phyloP scores from a whole-genome alignment of 139 green algal genomes.

The Micractinium sp. region DNA sequence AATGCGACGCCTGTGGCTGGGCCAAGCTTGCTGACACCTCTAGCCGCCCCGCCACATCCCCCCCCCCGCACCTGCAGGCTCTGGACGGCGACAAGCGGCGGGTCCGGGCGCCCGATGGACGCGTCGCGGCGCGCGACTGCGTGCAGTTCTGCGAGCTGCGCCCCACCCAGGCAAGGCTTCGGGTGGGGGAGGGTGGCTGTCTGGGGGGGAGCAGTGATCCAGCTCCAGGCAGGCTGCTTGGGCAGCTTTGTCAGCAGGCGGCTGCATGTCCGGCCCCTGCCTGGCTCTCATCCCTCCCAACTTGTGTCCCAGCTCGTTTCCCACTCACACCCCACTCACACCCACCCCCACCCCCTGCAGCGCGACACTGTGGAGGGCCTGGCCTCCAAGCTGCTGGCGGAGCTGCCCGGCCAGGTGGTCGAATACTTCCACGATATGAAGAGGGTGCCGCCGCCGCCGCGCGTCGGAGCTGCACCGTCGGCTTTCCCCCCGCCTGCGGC shows the following conservation, averaged over 20 bases:
- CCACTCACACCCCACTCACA: background rate
- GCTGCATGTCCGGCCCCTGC: too few relatives aligned
- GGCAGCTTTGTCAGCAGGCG: too few relatives aligned
- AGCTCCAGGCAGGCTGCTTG: too few relatives aligned
- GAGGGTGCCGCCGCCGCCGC: background rate
- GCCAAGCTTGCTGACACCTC: background rate
- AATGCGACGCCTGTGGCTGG: too few relatives aligned
- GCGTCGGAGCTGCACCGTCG: background rate
- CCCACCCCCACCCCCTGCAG: constrained; percentile 16
- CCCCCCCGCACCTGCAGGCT: constrained; percentile 1
- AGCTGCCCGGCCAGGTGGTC: constrained; percentile 56
- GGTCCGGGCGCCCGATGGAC: background rate
- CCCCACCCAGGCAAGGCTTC: background rate
- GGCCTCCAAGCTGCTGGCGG: constrained; percentile 55
- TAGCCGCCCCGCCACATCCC: background rate
- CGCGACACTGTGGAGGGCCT: constrained; percentile 38
- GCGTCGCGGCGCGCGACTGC: constrained; percentile 51
- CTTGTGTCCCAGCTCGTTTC: background rate
- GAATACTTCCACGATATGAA: constrained; percentile 27
- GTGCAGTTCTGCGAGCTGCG: constrained; percentile 61
- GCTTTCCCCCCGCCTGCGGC: background rate
- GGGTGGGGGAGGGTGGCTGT: background rate
- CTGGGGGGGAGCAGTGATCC: background rate
- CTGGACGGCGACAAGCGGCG: constrained; percentile 37
- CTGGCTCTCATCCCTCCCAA: too few relatives aligned